Evolutionary conservation across 257 asterid genomes (phyloP).

Genomic region (Solanum piurae): DNA sequence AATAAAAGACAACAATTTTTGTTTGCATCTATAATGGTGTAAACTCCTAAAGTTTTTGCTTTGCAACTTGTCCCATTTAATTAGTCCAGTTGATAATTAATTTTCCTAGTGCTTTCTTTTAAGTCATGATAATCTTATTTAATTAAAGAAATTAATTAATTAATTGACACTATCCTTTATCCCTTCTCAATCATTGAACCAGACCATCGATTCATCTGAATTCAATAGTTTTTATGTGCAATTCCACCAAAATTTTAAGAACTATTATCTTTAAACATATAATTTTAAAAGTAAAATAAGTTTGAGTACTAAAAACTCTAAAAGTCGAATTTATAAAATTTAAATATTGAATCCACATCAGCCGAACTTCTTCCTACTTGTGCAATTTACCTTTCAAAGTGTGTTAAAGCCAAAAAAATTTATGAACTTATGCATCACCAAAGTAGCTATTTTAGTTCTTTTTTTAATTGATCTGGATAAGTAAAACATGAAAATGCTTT

Average conservation of each 20-base stretch:
- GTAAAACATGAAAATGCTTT: not conserved
- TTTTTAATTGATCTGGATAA: not conserved
- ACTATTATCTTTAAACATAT: not conserved
- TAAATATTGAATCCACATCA: not conserved
- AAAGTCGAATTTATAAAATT: not conserved
- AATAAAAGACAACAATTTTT: not conserved
- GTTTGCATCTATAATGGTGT: not conserved
- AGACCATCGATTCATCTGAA: not conserved
- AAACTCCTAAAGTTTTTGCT: not conserved
- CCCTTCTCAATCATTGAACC: not conserved
- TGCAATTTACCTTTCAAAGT: not conserved
- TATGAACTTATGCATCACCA: not conserved
- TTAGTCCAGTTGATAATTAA: not conserved
- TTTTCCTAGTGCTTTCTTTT: not conserved
- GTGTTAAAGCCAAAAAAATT: not conserved
- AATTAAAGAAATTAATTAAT: not conserved
- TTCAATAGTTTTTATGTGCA: accelerated
- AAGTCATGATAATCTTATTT: not conserved
- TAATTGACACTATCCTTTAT: not conserved
- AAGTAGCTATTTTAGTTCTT: not conserved
- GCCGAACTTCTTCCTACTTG: not conserved
- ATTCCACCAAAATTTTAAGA: not conserved
- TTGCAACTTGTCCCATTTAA: not conserved
- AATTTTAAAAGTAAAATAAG: not conserved
- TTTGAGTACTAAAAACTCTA: not conserved